Evolutionary conservation across 139 green algal species (phyloP), one percentile per base, ranked within the genome.

Genomic region (Haematococcus sp.): DNA sequence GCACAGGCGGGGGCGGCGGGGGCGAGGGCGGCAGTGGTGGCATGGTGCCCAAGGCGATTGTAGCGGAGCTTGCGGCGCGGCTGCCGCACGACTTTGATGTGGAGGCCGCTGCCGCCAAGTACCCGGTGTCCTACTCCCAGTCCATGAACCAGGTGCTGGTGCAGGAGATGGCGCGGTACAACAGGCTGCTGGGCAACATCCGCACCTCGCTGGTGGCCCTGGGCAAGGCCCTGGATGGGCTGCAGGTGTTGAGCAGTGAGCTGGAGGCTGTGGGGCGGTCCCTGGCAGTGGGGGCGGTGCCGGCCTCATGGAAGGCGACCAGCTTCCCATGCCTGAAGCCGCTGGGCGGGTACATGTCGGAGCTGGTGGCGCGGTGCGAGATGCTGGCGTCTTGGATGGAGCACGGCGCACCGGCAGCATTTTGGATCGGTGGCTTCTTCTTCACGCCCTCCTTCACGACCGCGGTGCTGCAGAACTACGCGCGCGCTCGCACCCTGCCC

Each of bases 351-450:
- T 91, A 86, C 76, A 56, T 88, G 16, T 51, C 67, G 11, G 87
- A 92, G 69, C 81, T 92, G 40, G 58, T 81, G 31, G 40, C 56
- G 1, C 73, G 87, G 30, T 35, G 84, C 27, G 27, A 34, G 63
- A 88, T 90, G 79, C 78, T 92, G 51, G 52, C 80, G 44, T 25
- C 54, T 35, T 84, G 83, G 83, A 86, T 86, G 74, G 79, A 86
- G 58, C 44, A 75, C 20, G 84, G 81, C 34, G 28, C 55, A 17
- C 88, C 89, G 0, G 1, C 76, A 2, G 77, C 85, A 7, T 91
- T 90, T 75, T 95, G 90, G 90, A 63, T 95, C 30, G 69, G 79
- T n/a, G 90, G 83, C 46, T 93, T 95, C 73, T 95, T 93, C 90
- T 95, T 93, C 81, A 84, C 83, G 46, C 87, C 83, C 17, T 83